phyloP scores from a whole-genome alignment of 768 basidiomycete genomes.

The Cystobasidium ongulense region DNA sequence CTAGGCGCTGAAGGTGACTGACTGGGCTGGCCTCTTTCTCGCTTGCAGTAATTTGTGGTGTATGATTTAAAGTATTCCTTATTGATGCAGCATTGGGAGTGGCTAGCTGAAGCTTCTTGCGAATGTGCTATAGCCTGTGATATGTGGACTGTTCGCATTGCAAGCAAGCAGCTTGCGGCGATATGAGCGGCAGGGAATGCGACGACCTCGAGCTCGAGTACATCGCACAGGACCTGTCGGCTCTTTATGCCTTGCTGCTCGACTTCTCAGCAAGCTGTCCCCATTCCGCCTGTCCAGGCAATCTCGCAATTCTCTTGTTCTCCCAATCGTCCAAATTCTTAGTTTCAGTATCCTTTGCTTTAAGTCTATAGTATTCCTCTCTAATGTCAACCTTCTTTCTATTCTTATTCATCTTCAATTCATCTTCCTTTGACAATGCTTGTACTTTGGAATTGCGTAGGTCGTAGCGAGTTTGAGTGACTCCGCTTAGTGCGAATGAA shows the following conservation, averaged over 20 bases:
- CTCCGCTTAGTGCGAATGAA: constrained; percentile 68
- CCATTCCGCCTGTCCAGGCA: constrained; percentile 87
- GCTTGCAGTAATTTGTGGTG: no score
- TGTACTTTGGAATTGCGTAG: constrained; percentile 70
- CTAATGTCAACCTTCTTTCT: constrained; percentile 81
- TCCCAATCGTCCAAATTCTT: constrained; percentile 68
- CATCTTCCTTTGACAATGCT: constrained; percentile 69
- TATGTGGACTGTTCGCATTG: no score
- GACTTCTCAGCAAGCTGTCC: constrained; percentile 59
- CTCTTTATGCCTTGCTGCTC: background rate
- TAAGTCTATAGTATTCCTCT: constrained; percentile 84
- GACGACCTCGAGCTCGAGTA: no score
- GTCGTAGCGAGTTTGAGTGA: constrained; percentile 89
- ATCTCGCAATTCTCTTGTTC: constrained; percentile 69
- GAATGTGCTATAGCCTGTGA: no score
- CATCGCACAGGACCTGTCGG: background rate
- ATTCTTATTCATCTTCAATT: constrained; percentile 60
- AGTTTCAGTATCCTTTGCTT: constrained; percentile 48
- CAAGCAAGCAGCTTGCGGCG: no score
- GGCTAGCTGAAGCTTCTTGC: no score
- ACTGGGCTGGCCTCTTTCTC: no score
- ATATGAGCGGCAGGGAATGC: no score
- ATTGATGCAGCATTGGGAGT: no score
- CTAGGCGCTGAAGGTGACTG: no score
- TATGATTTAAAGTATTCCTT: no score